phyloP scores from a whole-genome alignment of 2,329 filamentous ascomycete genomes.

The Aureobasidium sp. region DNA sequence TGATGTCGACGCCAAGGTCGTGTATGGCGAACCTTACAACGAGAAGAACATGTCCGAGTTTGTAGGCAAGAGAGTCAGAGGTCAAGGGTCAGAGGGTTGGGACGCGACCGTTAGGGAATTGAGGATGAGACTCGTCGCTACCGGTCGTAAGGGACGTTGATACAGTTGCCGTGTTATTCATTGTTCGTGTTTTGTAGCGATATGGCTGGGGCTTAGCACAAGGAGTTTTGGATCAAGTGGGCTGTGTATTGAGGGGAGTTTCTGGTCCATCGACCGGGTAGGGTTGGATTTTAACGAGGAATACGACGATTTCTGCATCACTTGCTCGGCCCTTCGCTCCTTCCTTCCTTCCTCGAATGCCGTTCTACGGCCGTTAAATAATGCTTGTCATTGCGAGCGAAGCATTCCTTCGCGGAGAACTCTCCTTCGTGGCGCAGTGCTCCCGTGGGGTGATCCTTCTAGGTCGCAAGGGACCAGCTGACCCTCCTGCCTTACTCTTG shows the following conservation, averaged over 20 bases:
- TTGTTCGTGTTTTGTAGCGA: background rate
- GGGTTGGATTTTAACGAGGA: background rate
- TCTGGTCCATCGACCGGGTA: background rate
- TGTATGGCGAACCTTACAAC: constrained; percentile 74
- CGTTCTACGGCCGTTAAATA: background rate
- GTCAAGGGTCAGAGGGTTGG: constrained; percentile 30
- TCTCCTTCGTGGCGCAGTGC: background rate
- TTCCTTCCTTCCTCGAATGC: background rate
- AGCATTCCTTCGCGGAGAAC: background rate
- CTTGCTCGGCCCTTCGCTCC: background rate
- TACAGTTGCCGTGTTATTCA: background rate
- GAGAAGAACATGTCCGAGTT: constrained; percentile 67
- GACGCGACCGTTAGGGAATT: constrained; percentile 36
- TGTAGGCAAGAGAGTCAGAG: constrained; percentile 44
- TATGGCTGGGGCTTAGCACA: background rate
- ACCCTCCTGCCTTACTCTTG: background rate
- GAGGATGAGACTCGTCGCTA: constrained; percentile 34
- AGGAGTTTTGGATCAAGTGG: background rate
- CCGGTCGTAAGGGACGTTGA: constrained; percentile 32
- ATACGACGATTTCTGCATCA: background rate
- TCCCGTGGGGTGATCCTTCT: background rate
- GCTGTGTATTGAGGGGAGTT: background rate
- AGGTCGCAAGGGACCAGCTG: background rate
- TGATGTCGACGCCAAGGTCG: constrained; percentile 45
- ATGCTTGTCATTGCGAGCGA: background rate